A percentile compares a stretch with the other conserved stretches of the same genome.
Evolutionary conservation across 495 filamentous ascomycete species (phyloP).

Genomic region (Bryoglossum gracile): DNA sequence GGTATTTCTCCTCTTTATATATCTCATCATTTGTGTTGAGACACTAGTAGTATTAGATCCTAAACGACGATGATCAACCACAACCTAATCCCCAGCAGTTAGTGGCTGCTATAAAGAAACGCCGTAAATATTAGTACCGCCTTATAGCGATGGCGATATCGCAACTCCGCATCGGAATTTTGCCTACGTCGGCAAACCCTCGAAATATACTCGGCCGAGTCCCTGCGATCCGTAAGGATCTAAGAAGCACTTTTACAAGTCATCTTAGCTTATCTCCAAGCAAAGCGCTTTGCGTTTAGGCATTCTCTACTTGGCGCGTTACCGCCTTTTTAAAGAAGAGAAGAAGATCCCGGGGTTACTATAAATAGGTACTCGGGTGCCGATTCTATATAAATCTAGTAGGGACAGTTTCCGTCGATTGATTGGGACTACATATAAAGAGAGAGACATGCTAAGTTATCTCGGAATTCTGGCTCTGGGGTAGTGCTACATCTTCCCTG

Average conservation of each 20-base stretch:
- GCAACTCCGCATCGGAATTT: not conserved
- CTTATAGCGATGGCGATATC: not conserved
- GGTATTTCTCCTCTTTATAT: not conserved
- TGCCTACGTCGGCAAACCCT: not conserved
- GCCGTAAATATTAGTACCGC: not conserved
- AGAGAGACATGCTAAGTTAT: not conserved
- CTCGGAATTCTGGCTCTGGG: not conserved
- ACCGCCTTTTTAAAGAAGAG: not conserved
- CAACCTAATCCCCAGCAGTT: not conserved
- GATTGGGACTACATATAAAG: not conserved
- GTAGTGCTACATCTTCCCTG: not conserved
- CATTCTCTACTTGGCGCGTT: not conserved
- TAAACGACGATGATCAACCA: not conserved
- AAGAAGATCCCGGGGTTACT: not conserved
- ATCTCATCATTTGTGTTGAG: not conserved
- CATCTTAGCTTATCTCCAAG: not conserved
- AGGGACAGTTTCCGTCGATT: not conserved
- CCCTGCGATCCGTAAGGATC: not conserved
- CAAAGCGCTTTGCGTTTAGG: not conserved
- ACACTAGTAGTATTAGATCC: not conserved
- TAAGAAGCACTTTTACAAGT: not conserved
- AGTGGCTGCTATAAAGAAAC: not conserved
- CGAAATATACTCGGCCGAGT: not conserved
- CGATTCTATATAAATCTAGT: not conserved
- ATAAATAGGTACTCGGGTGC: not conserved